Evolutionary conservation across 495 filamentous ascomycete genomes (phyloP).

Genomic region (Podospora tetraspora): DNA sequence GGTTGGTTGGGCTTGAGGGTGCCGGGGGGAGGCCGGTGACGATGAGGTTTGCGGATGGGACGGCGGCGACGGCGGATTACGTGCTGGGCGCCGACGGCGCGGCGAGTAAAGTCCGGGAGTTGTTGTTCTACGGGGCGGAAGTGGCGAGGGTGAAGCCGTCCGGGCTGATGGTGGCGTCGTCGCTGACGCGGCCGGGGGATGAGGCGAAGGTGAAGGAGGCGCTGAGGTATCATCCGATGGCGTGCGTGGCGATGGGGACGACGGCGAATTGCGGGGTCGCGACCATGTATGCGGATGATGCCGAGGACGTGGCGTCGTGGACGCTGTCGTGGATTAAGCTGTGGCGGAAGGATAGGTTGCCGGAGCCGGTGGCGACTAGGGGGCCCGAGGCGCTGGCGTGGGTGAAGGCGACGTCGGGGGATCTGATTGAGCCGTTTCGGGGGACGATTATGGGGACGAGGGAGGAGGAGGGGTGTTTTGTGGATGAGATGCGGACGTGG

Average conservation of each 20-base stretch:
- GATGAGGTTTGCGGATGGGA: conserved; percentile 63
- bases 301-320: conserved; percentile 34
- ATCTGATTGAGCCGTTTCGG: conserved; percentile 36
- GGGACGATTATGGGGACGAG: conserved; percentile 39
- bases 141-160: conserved; percentile 21
- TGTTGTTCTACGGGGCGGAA: conserved; percentile 34
- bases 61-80: conserved; percentile 21
- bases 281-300: conserved; percentile 23
- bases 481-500: conserved; percentile 32
- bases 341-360: conserved; percentile 23
- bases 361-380: conserved; percentile 7
- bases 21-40: conserved; percentile 51
- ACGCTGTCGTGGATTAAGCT: conserved; percentile 34
- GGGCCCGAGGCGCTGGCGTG: conserved; percentile 31
- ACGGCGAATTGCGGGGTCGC: conserved; percentile 12
- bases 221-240: conserved; percentile 26
- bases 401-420: conserved; percentile 34
- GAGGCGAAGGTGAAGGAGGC: conserved; percentile 30
- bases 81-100: conserved; percentile 48
- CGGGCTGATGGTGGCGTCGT: conserved; percentile 27
- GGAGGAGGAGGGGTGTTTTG: conserved; percentile 29
- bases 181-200: conserved; percentile 28
- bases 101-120: conserved; percentile 33
- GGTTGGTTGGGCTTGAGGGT: conserved; percentile 22
- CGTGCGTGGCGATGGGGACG: conserved; percentile 26